Base-by-base conservation (phyloP, 768 basidiomycete genomes). In the Boletus reticuloceps region DNA sequence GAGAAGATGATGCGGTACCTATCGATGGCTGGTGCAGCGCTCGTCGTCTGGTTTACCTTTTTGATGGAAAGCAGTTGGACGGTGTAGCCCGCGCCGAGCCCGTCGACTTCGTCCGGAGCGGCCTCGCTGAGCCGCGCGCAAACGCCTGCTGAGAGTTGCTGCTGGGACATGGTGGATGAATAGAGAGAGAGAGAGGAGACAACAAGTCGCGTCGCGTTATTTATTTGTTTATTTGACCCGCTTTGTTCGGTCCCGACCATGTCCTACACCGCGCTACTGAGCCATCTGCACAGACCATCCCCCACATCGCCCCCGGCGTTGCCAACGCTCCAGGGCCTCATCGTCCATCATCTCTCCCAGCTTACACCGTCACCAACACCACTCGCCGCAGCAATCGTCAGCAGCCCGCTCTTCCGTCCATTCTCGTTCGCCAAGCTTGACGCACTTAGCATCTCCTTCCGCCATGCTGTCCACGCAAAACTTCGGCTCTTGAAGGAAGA, bases 11-110 rank as follows among this genome's bases (percentile, higher is more conserved):
- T 79, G 57, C 93, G 81, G 71, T 82, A 85, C 54, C 88, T 77
- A 65, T 89, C 87, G 43, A 77, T 59, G 43, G 72, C 9, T 50
- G 69, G 12, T 62, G 56, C 66, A 7, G 75, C 62, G 42, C 64
- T 73, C 14, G 72, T 62, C 29, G 48, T 5, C 38, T 65, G 60
- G 46, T 70, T 74, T 39, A 97, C 87, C 67, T 85, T 85, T 73
- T 93, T 96, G 59, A 94, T 82, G 39, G 85, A 89, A 46, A 98
- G 81, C 43, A 95, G 73, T 65, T 98, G 95, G 0, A 97, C 74
- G 17, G 82, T 80, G 61, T 83, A 79, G 5, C 69, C 69, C 27
- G 62, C 51, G 19, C 71, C 65, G 2, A 71, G 53, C 17, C 50
- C 55, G 0, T 72, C 71, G 6, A 71, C 69, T 44, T 71, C 69